Evolutionary conservation across 2,329 filamentous ascomycete genomes (phyloP).

Genomic region (Myriangium duriaei): DNA sequence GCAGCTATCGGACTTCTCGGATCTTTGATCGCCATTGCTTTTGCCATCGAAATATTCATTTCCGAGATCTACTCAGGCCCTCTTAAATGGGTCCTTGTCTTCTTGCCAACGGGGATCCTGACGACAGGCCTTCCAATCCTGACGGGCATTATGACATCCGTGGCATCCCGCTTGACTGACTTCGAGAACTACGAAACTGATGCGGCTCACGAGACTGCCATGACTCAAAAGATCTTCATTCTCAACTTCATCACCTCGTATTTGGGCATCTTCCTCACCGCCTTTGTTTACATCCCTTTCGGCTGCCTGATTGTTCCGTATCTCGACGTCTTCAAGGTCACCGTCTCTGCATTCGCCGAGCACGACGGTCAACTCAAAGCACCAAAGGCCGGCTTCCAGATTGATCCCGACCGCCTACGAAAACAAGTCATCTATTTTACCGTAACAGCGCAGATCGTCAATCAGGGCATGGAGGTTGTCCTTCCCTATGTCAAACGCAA

Average conservation of each 20-base stretch:
- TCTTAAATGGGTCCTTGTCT: slow-evolving; percentile 73
- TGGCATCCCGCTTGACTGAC: slow-evolving; percentile 66
- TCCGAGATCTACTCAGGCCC: slow-evolving; percentile 86
- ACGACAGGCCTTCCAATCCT: slow-evolving; percentile 70
- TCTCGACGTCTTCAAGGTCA: slow-evolving; percentile 66
- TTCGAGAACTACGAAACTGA: slow-evolving; percentile 88
- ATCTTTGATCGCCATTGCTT: slow-evolving; percentile 71
- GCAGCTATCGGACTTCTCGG: slow-evolving; percentile 61
- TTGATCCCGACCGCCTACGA: slow-evolving; percentile 71
- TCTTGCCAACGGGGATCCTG: slow-evolving; percentile 80
- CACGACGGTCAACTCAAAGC: slow-evolving; percentile 56
- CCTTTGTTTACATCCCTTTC: slow-evolving; percentile 91
- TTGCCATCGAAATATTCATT: slow-evolving; percentile 90
- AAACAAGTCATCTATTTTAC: slow-evolving; percentile 95
- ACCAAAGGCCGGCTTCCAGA: slow-evolving; percentile 51
- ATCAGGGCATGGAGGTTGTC: slow-evolving; percentile 70
- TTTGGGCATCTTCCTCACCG: slow-evolving; percentile 79
- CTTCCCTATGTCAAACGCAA: slow-evolving; percentile 75
- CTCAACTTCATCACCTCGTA: slow-evolving; percentile 96
- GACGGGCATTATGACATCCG: slow-evolving; percentile 57
- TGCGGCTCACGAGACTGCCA: slow-evolving; percentile 67
- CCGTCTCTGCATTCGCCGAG: slow-evolving; percentile 62
- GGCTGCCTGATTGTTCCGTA: slow-evolving; percentile 73
- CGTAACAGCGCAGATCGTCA: slow-evolving; percentile 84
- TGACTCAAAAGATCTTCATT: slow-evolving; percentile 88